Base-by-base conservation (phyloP, 768 basidiomycete species). In the Cystobasidium ongulense region DNA sequence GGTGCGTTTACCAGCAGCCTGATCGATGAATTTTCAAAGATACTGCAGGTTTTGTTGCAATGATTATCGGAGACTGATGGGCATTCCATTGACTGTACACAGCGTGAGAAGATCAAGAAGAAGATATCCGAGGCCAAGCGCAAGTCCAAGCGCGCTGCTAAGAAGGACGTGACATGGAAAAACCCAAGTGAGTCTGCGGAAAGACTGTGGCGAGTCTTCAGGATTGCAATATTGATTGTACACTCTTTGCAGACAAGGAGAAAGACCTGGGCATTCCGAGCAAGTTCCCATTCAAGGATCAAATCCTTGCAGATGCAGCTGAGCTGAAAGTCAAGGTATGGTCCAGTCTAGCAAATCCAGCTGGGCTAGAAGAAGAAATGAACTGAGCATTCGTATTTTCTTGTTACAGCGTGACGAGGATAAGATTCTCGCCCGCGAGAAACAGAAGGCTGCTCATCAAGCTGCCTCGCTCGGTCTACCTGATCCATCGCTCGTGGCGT, bases 101-200 rank as follows among this genome's bases (percentile, higher is more conserved):
- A 76, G 57, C 52, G 77, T n/a, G 77, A 71, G 38, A 77, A 77
- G 74, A 67, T 77, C 31, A 78, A 77, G 77, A 76, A 77, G 76
- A 77, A 77, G 74, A 75, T 78, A 15, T 72, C 81, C 0, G 82
- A 83, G 75, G 77, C 79, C 18, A 78, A 80, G 67, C 80, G 79
- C 74, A 84, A 83, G 79, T 78, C 77, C 29, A 81, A 79, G 75
- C 81, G 80, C 78, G 75, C 77, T 7, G 77, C 79, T 21, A 83
- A 82, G 79, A 82, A 81, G 77, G 81, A 83, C 76, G 78, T 80
- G 1, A 83, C 82, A 43, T 84, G 83, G 83, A 83, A 82, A 79
- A 81, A 81, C 62, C 52, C 50, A 10, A 83, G 83, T 83, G 15
- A 36, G 59, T 33, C 39, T 43, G 18, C 33, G 25, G 5, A 5